phyloP scores from a whole-genome alignment of 1,284 basidiomycete genomes.

The Tetrapyrgos nigripes region DNA sequence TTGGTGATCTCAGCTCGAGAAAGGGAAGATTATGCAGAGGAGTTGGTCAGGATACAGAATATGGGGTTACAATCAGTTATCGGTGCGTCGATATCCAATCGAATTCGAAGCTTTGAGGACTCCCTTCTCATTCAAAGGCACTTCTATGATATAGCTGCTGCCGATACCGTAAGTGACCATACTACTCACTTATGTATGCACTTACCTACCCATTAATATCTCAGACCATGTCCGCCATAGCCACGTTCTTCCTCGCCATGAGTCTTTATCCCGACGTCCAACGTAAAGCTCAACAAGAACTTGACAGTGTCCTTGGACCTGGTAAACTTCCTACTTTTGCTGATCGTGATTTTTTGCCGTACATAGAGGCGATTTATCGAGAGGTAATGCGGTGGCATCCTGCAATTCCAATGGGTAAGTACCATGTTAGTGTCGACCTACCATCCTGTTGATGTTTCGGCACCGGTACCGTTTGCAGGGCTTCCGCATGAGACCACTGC shows the following conservation, averaged over 20 bases:
- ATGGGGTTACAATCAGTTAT: neutral
- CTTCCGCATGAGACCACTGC: conserved; percentile 12
- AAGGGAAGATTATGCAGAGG: too few relatives aligned
- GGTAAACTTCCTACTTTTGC: conserved; percentile 31
- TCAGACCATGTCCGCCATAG: conserved; percentile 19
- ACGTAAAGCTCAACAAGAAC: conserved; percentile 28
- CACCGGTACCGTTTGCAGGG: too few relatives aligned
- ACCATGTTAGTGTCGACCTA: neutral
- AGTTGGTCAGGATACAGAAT: neutral
- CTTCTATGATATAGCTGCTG: neutral
- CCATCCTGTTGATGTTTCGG: too few relatives aligned
- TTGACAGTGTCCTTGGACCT: conserved; percentile 29
- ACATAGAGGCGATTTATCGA: conserved; percentile 25
- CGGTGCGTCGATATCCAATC: conserved; percentile 1
- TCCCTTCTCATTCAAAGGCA: neutral
- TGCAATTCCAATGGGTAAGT: neutral
- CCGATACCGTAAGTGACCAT: conserved; percentile 8
- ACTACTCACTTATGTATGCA: neutral
- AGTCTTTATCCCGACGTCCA: conserved; percentile 26
- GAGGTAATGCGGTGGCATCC: conserved; percentile 14
- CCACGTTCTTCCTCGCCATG: conserved; percentile 23
- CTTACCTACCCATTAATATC: neutral
- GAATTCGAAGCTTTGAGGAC: neutral
- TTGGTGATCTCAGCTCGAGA: neutral
- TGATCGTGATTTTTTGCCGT: conserved; percentile 29